Base-by-base conservation (phyloP, 1,284 basidiomycete species). In the Polyporus tsugae region DNA sequence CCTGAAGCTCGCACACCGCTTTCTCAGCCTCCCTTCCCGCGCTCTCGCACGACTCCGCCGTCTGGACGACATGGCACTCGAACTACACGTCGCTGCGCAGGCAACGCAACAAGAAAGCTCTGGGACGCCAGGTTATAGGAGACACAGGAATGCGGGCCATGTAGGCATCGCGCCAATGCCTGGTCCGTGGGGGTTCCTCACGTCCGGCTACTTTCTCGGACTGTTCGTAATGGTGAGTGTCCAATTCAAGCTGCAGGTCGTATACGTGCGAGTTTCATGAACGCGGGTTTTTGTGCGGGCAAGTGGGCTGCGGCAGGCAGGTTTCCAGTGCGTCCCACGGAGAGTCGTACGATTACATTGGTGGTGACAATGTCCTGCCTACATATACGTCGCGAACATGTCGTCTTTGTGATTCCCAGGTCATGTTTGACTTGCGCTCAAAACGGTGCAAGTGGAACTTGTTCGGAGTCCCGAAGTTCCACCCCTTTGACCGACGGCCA, bases 131-230 rank as follows among this genome's bases (percentile, higher is more conserved):
- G 62, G 66, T 9, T 68, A 55, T 49, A 49, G 66, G 59, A 64
- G 62, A 19, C 66, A 68, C 15, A 60, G 66, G 59, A 60, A 44
- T 38, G 53, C 46, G 57, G 46, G 59, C 13, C 41, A 62, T 29
- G 66, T 61, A 38, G 39, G 42, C n/a, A 53, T 66, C 13, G 58
- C 67, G 41, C 75, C 80, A 4, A 80, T 89, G 60, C 87, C 89
- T 1, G 88, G 88, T 0, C 89, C 89, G 0, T 89, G 87, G 84
- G 88, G 83, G 0, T 93, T 93, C 81, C 82, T 91, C 66, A 90
- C 89, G 0, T 91, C 90, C 15, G 86, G 89, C 2, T 93, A 93
- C 77, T 86, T 89, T 71, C 71, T 90, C 46, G 90, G 87, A 0
- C 77, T 93, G 61, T 78, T 92, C 70, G 71, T 88, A 44, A 87